A percentile compares a stretch with the other conserved stretches of the same genome.
Conservation (phyloP, 768 basidiomycete genomes). For the Termitomyces sp. region DNA sequence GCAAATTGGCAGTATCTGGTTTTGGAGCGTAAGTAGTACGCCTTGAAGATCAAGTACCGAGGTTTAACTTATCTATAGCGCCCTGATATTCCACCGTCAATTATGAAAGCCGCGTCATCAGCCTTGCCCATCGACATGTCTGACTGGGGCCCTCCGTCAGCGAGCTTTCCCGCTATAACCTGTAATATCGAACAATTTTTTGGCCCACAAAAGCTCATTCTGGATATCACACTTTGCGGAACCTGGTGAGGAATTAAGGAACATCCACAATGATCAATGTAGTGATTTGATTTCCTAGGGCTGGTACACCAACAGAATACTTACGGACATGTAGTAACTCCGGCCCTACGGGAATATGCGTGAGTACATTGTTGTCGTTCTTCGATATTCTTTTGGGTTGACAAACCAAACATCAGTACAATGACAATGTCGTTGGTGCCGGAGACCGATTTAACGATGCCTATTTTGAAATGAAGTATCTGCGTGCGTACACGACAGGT, state of each 20-base stretch:
- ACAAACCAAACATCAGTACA: constrained; percentile 27
- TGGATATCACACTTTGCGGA: constrained; percentile 53
- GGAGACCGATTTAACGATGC: constrained; percentile 36
- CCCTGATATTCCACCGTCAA: constrained; percentile 30
- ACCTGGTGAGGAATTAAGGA: constrained; percentile 22
- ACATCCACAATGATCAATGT: background rate
- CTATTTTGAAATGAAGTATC: constrained; percentile 63
- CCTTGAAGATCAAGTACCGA: background rate
- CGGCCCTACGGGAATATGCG: constrained; percentile 31
- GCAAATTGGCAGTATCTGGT: constrained; percentile 31
- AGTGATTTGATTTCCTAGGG: constrained; percentile 22
- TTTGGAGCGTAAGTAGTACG: constrained; percentile 34
- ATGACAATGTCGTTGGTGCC: constrained; percentile 43
- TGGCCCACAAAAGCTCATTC: constrained; percentile 38
- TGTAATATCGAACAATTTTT: constrained; percentile 40
- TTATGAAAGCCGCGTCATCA: constrained; percentile 18
- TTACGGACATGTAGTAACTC: constrained; percentile 27
- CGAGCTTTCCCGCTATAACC: constrained; percentile 30
- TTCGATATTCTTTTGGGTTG: background rate
- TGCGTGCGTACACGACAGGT: constrained; percentile 39
- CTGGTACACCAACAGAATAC: constrained; percentile 36
- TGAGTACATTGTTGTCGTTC: constrained; percentile 13
- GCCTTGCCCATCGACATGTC: constrained; percentile 27
- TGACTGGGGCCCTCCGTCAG: constrained; percentile 38
- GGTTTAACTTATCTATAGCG: constrained; percentile 25